Evolutionary conservation across 352 stramenopile genomes (phyloP).

Genomic region (Globisporangium middletonii): DNA sequence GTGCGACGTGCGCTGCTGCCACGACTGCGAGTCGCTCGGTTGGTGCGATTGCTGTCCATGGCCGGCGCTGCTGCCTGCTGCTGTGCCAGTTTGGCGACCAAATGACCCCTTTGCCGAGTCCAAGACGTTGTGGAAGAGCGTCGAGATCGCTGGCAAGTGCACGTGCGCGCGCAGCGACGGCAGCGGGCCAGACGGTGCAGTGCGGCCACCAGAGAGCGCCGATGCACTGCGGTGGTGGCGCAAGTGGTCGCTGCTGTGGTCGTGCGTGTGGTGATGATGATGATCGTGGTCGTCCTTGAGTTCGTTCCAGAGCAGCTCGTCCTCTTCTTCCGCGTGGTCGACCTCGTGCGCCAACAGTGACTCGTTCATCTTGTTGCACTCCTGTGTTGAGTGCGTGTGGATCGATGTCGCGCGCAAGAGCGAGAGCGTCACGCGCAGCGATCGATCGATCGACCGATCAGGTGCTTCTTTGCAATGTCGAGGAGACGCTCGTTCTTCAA

Average conservation of each 20-base stretch:
- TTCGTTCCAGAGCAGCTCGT: constrained; percentile 80
- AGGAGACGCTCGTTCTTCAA: no score
- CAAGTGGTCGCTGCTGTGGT: not conserved
- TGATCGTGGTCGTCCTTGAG: constrained; percentile 42
- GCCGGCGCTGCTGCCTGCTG: constrained; percentile 7
- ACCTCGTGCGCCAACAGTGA: constrained; percentile 37
- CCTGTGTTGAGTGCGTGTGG: no score
- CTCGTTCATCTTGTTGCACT: constrained; percentile 45
- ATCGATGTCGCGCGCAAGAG: no score
- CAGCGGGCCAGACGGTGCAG: constrained; percentile 17
- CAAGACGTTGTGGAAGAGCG: constrained; percentile 61
- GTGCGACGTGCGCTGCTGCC: constrained; percentile 24
- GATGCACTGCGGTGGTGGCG: not conserved
- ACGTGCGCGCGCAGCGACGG: constrained; percentile 63
- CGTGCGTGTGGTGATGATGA: constrained; percentile 7
- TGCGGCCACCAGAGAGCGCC: not conserved
- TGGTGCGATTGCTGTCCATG: constrained; percentile 5
- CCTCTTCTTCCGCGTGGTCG: constrained; percentile 40
- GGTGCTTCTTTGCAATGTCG: no score
- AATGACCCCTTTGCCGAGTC: constrained; percentile 46
- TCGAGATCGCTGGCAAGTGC: constrained; percentile 74
- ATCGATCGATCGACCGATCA: no score
- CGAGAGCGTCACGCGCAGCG: no score
- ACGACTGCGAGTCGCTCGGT: not conserved
- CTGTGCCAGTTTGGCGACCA: constrained; percentile 1